phyloP scores from a whole-genome alignment of 2,329 filamentous ascomycete genomes.

The Talaromyces sp. region DNA sequence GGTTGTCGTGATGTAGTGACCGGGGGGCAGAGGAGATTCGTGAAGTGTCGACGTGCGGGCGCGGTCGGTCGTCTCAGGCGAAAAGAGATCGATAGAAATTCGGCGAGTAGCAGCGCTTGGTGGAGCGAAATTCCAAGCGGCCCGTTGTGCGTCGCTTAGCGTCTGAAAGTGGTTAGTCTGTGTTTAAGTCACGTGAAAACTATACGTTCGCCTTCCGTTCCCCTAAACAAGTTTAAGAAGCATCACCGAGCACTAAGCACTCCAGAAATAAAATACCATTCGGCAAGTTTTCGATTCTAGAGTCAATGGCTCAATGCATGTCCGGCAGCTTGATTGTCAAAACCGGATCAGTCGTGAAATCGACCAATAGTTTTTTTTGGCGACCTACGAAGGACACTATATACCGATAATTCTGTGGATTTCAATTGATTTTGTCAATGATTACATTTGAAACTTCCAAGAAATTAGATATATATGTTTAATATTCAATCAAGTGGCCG shows the following conservation, averaged over 20 bases:
- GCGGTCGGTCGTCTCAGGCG: slow-evolving; percentile 18
- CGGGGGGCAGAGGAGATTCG: slow-evolving; percentile 23
- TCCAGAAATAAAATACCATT: no score
- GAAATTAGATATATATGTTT: not conserved
- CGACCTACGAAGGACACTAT: no score
- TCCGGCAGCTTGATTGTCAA: no score
- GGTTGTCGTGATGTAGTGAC: slow-evolving; percentile 19
- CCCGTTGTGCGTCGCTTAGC: slow-evolving; percentile 42
- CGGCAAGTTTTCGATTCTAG: no score
- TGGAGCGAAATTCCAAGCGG: slow-evolving; percentile 34
- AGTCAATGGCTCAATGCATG: no score
- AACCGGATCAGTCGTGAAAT: no score
- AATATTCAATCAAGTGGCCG: not conserved
- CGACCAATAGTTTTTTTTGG: no score
- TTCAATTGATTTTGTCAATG: not conserved
- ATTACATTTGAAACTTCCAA: not conserved
- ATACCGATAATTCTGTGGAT: not conserved
- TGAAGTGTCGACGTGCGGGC: slow-evolving; percentile 32
- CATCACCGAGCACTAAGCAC: no score
- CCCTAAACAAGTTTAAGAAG: no score
- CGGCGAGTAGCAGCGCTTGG: slow-evolving; percentile 21
- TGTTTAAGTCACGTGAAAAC: slow-evolving; percentile 22
- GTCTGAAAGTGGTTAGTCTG: slow-evolving; percentile 29
- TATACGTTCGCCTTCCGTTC: not conserved
- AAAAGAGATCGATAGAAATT: slow-evolving; percentile 29